These are phyloP conservation scores for Wolfiporia cocos DNA, from an alignment of 1,284 basidiomycete genomes.

Conservation along the genomic window DNA sequence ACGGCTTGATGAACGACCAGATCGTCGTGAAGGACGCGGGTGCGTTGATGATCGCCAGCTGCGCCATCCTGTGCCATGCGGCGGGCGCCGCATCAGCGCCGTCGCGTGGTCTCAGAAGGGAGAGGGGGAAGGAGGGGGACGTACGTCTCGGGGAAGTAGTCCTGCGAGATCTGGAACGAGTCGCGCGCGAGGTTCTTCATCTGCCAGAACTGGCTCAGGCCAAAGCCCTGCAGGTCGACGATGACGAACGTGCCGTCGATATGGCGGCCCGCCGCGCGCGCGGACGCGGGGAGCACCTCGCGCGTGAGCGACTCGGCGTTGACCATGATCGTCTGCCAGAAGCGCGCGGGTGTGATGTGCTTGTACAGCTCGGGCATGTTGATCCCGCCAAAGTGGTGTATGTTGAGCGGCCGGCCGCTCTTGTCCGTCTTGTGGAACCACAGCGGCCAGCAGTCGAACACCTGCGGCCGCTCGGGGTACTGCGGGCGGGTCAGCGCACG, in stretches of 20 bases:
- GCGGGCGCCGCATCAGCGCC: too few species aligned
- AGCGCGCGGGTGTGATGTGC: conserved; percentile 50
- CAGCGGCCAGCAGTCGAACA: conserved; percentile 71
- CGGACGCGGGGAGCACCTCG: conserved; percentile 62
- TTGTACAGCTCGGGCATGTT: conserved; percentile 57
- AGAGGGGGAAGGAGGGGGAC: conserved; percentile 14
- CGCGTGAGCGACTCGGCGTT: conserved; percentile 55
- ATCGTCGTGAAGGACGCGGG: conserved; percentile 66
- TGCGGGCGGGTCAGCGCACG: conserved; percentile 20
- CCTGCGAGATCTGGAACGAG: conserved; percentile 68
- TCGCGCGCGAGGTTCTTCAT: conserved; percentile 53
- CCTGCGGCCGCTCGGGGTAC: conserved; percentile 61
- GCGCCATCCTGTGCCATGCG: conserved; percentile 47
- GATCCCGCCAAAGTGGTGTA: conserved; percentile 55
- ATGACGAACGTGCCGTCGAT: conserved; percentile 55
- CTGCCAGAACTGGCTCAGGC: conserved; percentile 66
- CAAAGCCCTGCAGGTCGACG: conserved; percentile 62
- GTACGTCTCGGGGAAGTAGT: conserved; percentile 72
- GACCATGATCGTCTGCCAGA: conserved; percentile 58
- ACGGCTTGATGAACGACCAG: conserved; percentile 61
- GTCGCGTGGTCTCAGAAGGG: not conserved
- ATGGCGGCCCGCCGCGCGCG: conserved; percentile 40
- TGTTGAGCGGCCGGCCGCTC: conserved; percentile 64
- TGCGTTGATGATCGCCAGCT: conserved; percentile 62
- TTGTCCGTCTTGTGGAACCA: conserved; percentile 73